Evolutionary conservation across 805 yeast genomes (phyloP), one percentile per base, ranked within the genome.

Genomic region (Wickerhamomyces pijperi): DNA sequence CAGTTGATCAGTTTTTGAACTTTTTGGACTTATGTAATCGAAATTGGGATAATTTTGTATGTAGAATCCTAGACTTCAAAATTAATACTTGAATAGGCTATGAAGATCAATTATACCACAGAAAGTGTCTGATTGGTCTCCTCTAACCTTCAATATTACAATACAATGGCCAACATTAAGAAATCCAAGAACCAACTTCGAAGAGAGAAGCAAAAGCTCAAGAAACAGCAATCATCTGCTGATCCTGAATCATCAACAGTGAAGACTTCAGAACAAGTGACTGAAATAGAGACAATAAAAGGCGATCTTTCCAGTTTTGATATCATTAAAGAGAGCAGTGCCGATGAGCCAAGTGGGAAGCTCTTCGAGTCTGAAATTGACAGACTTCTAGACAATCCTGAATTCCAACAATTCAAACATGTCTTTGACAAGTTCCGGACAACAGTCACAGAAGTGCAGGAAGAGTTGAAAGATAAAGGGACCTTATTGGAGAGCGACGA

Each of bases 171-270:
- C 9, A 47, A 46, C 28, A 42, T 34, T 36, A 46, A 50, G 39
- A 61, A 60, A 52, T 41, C 63, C 7, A 63, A 62, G 49, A 63
- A 63, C 37, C 65, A 61, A 42, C 44, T 60, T 36, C 58, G 66
- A 23, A 50, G 67, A 25, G 58, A 53, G 37, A 46, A 37, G 39
- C 42, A 19, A n/a, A 47, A 51, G 25, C 43, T 36, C 40, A 46
- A 46, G 38, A 46, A 46, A 19, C 42, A 25, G 13, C 29, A 25
- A 13, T n/a, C n/a, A n/a, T n/a, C n/a, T n/a, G 29, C n/a, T 25
- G 13, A 5, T 4, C 5, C 7, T 11, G 29, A 25, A 25, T 14
- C 9, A 25, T 14, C 7, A 13, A 25, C 29, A 25, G 29, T n/a
- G n/a, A n/a, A n/a, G n/a, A n/a, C n/a, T n/a, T n/a, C n/a, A n/a